phyloP scores from a whole-genome alignment of 495 filamentous ascomycete genomes.

The Aspergillus panamensis region DNA sequence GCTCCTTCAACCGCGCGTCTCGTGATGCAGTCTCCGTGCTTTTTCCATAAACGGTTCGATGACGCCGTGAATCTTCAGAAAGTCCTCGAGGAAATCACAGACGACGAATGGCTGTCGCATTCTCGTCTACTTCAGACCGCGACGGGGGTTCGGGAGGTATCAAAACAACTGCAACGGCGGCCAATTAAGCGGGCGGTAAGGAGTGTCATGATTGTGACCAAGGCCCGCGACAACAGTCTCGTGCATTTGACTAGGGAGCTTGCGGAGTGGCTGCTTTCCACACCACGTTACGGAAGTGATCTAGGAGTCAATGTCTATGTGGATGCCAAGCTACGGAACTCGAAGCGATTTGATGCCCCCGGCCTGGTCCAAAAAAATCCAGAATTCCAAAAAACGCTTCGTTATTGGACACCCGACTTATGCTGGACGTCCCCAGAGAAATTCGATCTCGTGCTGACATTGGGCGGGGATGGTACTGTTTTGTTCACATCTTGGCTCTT shows the following conservation, averaged over 20 bases:
- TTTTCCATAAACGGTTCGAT: conserved; percentile 95
- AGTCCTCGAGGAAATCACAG: conserved; percentile 88
- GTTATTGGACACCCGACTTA: conserved; percentile 91
- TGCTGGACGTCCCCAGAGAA: conserved; percentile 87
- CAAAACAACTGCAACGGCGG: conserved; percentile 83
- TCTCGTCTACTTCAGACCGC: conserved; percentile 92
- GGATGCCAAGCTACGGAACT: conserved; percentile 81
- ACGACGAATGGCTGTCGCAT: conserved; percentile 87
- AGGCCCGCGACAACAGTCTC: conserved; percentile 86
- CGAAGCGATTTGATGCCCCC: conserved; percentile 79
- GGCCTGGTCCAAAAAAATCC: conserved; percentile 67
- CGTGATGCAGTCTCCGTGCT: conserved; percentile 83
- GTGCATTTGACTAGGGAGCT: conserved; percentile 83
- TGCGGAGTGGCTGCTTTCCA: conserved; percentile 78
- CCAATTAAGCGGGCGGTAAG: conserved; percentile 83
- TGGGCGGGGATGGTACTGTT: conserved; percentile 91
- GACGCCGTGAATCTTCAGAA: conserved; percentile 93
- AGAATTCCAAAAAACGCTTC: conserved; percentile 72
- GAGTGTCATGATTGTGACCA: conserved; percentile 95
- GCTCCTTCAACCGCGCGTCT: conserved; percentile 61
- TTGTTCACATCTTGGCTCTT: conserved; percentile 92
- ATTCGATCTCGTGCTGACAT: conserved; percentile 87
- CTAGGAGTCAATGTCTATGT: conserved; percentile 89
- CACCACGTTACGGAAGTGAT: conserved; percentile 75
- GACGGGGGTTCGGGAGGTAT: conserved; percentile 89